These are phyloP conservation scores for Fusarium guadeloupense DNA, from an alignment of 2,329 filamentous ascomycete genomes.

Conservation along the genomic window DNA sequence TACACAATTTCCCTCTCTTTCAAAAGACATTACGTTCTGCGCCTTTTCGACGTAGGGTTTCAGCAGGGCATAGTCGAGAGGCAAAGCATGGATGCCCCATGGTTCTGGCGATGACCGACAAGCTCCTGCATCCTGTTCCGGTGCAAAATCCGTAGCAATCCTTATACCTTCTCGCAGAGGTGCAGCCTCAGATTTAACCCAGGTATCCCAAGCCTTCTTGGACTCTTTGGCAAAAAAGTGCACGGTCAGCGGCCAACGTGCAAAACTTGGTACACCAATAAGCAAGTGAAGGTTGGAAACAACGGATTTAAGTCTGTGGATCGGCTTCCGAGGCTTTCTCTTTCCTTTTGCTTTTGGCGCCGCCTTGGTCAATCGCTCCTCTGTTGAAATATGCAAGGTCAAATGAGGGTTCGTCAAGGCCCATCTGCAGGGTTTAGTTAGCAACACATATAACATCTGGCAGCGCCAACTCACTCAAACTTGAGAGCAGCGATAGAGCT, in stretches of 20 bases:
- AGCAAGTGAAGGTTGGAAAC: slow-evolving; percentile 85
- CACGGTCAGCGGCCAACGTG: slow-evolving; percentile 81
- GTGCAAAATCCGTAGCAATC: slow-evolving; percentile 66
- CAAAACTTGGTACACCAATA: slow-evolving; percentile 80
- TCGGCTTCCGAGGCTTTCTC: slow-evolving; percentile 65
- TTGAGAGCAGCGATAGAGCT: slow-evolving; percentile 88
- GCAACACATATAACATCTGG: not conserved
- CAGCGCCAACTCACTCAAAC: slow-evolving; percentile 75
- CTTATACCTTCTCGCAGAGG: slow-evolving; percentile 58
- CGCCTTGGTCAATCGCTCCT: slow-evolving; percentile 66
- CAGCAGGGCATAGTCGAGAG: slow-evolving; percentile 64
- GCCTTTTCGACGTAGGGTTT: slow-evolving; percentile 66
- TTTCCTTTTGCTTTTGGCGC: slow-evolving; percentile 59
- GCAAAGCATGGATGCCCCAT: slow-evolving; percentile 63
- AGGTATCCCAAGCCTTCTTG: slow-evolving; percentile 72
- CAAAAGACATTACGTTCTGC: slow-evolving; percentile 62
- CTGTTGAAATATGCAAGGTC: slow-evolving; percentile 78
- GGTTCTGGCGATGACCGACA: slow-evolving; percentile 21
- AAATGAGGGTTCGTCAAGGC: slow-evolving; percentile 87
- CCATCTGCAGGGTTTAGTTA: slow-evolving; percentile 69
- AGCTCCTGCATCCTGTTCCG: slow-evolving; percentile 20
- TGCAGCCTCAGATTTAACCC: slow-evolving; percentile 60
- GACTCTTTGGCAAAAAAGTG: slow-evolving; percentile 81
- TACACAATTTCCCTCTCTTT: slow-evolving; percentile 64
- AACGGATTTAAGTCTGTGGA: slow-evolving; percentile 70